Evolutionary conservation across 768 basidiomycete genomes (phyloP), one percentile per base, ranked within the genome.

Genomic region (Phlebiopsis gigantea): DNA sequence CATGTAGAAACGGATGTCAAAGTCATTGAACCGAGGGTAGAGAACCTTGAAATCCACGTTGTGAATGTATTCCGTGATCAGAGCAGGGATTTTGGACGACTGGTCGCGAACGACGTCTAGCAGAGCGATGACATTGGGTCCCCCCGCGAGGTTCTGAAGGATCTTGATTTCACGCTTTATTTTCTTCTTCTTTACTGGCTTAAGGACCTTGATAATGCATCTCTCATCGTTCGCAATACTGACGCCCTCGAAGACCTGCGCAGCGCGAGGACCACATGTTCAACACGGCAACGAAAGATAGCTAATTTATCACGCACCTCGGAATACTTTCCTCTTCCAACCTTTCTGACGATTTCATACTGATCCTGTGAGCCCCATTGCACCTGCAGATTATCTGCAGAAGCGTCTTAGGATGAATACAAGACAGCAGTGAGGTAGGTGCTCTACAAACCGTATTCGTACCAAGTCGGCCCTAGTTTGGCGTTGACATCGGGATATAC

Each of bases 181-280:
- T 77, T 98, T 98, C 84, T 98, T 98, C 84, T 98, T 98, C 82
- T 98, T 98, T 41, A 98, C 95, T 0, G 96, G 96, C 72, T 98
- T 98, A 63, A 98, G 80, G 29, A 98, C 96, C 72, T 98, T 98
- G 77, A 98, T 94, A 72, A 96, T 96, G 71, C 93, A 95, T 74
- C 95, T 95, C 73, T 91, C 89, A 65, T 93, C 90, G 59, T 87
- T 88, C 51, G 89, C 84, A 59, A 93, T 85, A 69, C 95, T 91
- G 66, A 96, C 84, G 6, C 94, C 94, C 72, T 96, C 93, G 64
- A 96, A 96, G 57, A 93, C 90, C 90, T 92, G 26, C 21, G 28
- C n/a, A 29, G 25, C 19, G 25, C 29, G 21, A 51, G 19, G 28
- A 21, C 30, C 21, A 17, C 22, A 10, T 28, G 34, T 39, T 39